Evolutionary conservation across 208 protist genomes (phyloP), one percentile per base, ranked within the genome.

Genomic region (Kentomonas sorsogonicus): DNA sequence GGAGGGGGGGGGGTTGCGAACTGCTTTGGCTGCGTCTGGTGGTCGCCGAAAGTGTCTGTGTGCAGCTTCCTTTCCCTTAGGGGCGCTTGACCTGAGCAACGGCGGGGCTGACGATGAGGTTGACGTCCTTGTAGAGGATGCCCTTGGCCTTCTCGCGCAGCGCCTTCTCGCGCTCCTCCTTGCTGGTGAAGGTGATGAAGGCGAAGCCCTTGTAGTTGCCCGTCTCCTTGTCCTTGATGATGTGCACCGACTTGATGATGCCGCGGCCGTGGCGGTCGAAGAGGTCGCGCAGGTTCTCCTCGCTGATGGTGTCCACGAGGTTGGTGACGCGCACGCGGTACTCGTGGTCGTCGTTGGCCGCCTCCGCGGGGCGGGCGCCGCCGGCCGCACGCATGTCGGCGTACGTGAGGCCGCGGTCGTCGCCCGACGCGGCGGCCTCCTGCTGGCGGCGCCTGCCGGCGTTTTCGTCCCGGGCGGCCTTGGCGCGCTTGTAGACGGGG

Each of bases 51-150:
- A n/a, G n/a, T 46, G 34, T 38, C 13, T 45, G 31, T 16, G 34
- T 45, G 34, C 18, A 16, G 5, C n/a, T 27, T 10, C 15, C 27
- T 50, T 15, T 20, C 45, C 45, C 15, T 31, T 61, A 53, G 15
- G 29, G 2, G 22, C 18, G 23, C 34, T 66, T 57, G 30, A 23
- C 33, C 9, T 60, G 9, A 3, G 4, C 57, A 13, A 31, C 51
- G 25, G 81, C 85, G 51, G 66, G 67, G 40, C 61, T 59, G 34
- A 89, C 77, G 41, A 68, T 63, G 54, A 94, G 74, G 34, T 88
- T 83, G 3, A 83, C 80, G 48, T 91, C 90, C 73, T 94, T 94
- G 79, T 89, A 94, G 45, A 65, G 63, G 60, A 72, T 58, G 7
- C 38, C 36, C n/a, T n/a, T n/a, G n/a, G n/a, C n/a, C 16, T 45